phyloP scores from a whole-genome alignment of 306 rosid genomes.

The Mucuna pruriens region DNA sequence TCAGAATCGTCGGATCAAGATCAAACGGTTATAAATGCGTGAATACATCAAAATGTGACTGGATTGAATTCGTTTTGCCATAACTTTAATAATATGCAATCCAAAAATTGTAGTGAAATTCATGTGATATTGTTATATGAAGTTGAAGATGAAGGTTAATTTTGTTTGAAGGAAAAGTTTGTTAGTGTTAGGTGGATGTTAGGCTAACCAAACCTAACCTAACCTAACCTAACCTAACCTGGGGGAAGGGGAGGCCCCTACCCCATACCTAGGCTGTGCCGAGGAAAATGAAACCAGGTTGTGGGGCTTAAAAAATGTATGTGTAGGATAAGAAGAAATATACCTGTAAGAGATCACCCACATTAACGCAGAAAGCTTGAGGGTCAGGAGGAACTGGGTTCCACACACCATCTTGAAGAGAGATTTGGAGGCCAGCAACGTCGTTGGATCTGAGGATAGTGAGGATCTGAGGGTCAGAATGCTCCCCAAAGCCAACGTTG shows the following conservation, averaged over 20 bases:
- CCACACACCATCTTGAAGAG: constrained; percentile 65
- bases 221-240: too few species aligned
- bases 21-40: too few species aligned
- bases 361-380: constrained; percentile 71
- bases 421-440: constrained; percentile 80
- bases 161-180: too few species aligned
- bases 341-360: constrained; percentile 81
- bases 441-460: constrained; percentile 82
- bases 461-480: constrained; percentile 89
- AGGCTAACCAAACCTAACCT: background rate
- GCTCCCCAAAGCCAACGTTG: constrained; percentile 77
- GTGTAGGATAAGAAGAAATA: background rate
- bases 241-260: too few species aligned
- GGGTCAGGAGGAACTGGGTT: constrained; percentile 78
- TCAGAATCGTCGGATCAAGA: too few species aligned
- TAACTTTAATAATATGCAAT: background rate
- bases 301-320: background rate
- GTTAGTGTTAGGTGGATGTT: background rate
- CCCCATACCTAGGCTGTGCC: background rate
- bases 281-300: constrained; percentile 21
- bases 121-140: too few species aligned
- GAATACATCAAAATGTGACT: too few species aligned
- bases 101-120: too few species aligned
- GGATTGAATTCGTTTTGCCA: too few species aligned
- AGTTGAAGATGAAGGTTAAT: too few species aligned